Evolutionary conservation across 2,329 filamentous ascomycete genomes (phyloP).

Genomic region (Phoma herbarum): DNA sequence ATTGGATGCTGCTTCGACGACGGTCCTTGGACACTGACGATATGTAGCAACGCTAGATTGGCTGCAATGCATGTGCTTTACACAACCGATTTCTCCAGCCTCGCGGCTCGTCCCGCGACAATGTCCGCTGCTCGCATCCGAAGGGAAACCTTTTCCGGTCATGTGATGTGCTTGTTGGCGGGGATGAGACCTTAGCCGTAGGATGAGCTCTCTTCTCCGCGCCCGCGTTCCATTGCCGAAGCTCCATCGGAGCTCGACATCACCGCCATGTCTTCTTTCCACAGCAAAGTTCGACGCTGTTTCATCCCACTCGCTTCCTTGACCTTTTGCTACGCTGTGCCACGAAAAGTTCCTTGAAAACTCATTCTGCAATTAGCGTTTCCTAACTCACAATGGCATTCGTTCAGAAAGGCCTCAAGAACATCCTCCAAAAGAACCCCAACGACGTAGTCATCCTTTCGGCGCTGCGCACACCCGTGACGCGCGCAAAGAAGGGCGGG

Average conservation of each 20-base stretch:
- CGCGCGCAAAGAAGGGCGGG: constrained; percentile 80
- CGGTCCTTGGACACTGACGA: constrained; percentile 5
- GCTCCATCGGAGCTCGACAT: constrained; percentile 39
- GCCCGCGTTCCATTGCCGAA: constrained; percentile 49
- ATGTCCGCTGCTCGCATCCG: constrained; percentile 17
- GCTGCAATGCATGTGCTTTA: constrained; percentile 21
- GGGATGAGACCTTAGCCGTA: constrained; percentile 39
- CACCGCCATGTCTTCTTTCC: constrained; percentile 30
- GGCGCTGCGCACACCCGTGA: constrained; percentile 87
- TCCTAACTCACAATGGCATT: constrained; percentile 51
- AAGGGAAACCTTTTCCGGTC: constrained; percentile 23
- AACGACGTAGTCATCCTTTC: constrained; percentile 89
- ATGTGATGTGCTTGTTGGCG: constrained; percentile 20
- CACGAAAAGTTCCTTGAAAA: constrained; percentile 10
- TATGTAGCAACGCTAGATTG: constrained; percentile 18
- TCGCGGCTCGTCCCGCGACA: constrained; percentile 12
- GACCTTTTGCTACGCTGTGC: constrained; percentile 15
- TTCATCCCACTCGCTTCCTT: constrained; percentile 16
- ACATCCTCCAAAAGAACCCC: constrained; percentile 79
- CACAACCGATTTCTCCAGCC: constrained; percentile 11
- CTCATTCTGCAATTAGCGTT: constrained; percentile 24
- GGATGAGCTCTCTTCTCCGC: constrained; percentile 29
- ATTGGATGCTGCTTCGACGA: constrained; percentile 11
- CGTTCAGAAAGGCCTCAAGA: constrained; percentile 70
- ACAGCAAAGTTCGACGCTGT: constrained; percentile 21